phyloP scores from a whole-genome alignment of 257 asterid genomes.

The Gentiana straminea region DNA sequence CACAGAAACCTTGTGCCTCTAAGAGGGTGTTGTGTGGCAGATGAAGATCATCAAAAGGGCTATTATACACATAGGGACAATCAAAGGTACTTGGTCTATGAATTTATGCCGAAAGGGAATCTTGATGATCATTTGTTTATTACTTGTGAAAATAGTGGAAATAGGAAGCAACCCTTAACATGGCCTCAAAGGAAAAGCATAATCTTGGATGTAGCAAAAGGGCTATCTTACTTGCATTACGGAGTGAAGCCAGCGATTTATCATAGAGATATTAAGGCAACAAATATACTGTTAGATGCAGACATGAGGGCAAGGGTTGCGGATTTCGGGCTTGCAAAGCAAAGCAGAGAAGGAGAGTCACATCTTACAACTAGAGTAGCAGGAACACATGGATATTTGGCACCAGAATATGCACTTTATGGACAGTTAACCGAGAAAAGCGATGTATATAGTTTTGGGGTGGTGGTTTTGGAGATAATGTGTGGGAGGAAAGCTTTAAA shows the following conservation, averaged over 20 bases:
- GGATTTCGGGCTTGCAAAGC: conserved; percentile 78
- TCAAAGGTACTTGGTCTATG: conserved; percentile 70
- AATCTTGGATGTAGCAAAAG: conserved; percentile 79
- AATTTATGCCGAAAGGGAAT: conserved; percentile 83
- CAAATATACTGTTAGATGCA: conserved; percentile 65
- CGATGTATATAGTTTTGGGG: conserved; percentile 87
- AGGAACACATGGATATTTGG: conserved; percentile 88
- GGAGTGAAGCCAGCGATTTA: conserved; percentile 80
- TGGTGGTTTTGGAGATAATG: conserved; percentile 85
- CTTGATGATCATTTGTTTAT: conserved; percentile 70
- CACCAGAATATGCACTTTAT: conserved; percentile 86
- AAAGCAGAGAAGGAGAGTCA: conserved; percentile 67
- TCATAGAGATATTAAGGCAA: conserved; percentile 82
- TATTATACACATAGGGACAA: conserved; percentile 18
- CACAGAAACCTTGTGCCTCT: conserved; percentile 85
- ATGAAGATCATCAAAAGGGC: conserved; percentile 18
- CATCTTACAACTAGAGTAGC: conserved; percentile 90
- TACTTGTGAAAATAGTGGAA: conserved; percentile 1
- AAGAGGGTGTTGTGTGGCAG: conserved; percentile 77
- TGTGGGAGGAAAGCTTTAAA: conserved; percentile 88
- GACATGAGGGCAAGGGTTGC: conserved; percentile 92
- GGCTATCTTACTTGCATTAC: conserved; percentile 61
- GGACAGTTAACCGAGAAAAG: conserved; percentile 89
- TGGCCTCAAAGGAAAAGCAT: conserved; percentile 83
- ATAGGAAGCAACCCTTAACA: conserved; percentile 22